A percentile compares a stretch with the other conserved stretches of the same genome.
These are phyloP conservation scores for Asterophora parasitica DNA, from an alignment of 768 basidiomycete species.

Conservation along the genomic window DNA sequence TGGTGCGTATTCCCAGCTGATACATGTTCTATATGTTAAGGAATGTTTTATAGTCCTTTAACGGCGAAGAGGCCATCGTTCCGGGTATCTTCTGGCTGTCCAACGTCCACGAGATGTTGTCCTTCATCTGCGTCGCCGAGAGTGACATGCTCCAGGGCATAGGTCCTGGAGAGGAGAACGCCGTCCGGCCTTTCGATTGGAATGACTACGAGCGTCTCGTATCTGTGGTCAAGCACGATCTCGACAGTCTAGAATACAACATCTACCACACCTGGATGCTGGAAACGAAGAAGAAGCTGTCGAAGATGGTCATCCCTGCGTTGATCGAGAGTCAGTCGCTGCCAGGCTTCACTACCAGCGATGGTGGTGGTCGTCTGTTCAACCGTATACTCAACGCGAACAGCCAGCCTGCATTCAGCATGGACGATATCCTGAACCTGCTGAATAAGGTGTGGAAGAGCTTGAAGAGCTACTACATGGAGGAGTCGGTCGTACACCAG, in stretches of 20 bases:
- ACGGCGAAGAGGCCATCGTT: conserved; percentile 89
- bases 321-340: conserved; percentile 96
- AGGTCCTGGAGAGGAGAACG: conserved; percentile 90
- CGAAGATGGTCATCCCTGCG: conserved; percentile 99
- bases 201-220: conserved; percentile 94
- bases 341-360: conserved; percentile 95
- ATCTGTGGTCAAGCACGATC: conserved; percentile 97
- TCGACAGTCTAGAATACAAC: conserved; percentile 98
- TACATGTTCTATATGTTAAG: conserved; percentile 3
- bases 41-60: conserved; percentile 66
- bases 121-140: conserved; percentile 98
- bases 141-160: conserved; percentile 98
- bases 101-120: conserved; percentile 98
- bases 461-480: conserved; percentile 97
- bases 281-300: conserved; percentile 92
- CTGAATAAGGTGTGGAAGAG: conserved; percentile 98
- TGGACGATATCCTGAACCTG: conserved; percentile 97
- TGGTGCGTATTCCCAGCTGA: conserved; percentile 57
- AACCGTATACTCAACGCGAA: conserved; percentile 87
- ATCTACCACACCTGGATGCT: conserved; percentile 99
- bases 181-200: conserved; percentile 93
- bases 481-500: conserved; percentile 94
- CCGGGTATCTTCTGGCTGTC: conserved; percentile 99
- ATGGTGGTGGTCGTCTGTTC: conserved; percentile 90
- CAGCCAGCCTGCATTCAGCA: conserved; percentile 85